These are phyloP conservation scores for Poa pratensis DNA, from an alignment of 176 grass and related monocot species.

Conservation along the genomic window DNA sequence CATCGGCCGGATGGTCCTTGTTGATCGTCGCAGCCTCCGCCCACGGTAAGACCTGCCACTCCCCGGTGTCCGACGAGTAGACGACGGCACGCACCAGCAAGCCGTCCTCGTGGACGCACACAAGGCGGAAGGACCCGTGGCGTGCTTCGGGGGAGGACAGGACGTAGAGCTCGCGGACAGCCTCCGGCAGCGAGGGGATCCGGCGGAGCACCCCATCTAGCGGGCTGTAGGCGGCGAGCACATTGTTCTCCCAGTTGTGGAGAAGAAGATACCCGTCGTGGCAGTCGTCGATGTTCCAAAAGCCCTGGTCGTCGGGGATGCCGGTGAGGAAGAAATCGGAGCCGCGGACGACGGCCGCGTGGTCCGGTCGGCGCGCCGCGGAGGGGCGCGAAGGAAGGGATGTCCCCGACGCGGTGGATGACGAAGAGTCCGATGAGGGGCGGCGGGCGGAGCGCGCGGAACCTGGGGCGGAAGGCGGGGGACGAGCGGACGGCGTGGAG, in stretches of 20 bases:
- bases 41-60: neutral
- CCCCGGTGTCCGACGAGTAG: neutral
- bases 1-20: neutral
- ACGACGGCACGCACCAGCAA: neutral
- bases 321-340: neutral
- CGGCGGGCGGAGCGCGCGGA: no score
- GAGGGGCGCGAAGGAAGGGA: neutral
- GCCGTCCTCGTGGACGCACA: neutral
- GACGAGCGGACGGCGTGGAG: no score
- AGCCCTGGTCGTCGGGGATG: neutral
- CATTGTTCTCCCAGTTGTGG: neutral
- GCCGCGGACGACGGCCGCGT: neutral
- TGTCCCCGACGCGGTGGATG: neutral
- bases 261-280: neutral
- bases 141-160: neutral
- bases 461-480: no score
- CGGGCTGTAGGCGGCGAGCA: neutral
- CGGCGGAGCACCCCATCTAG: neutral
- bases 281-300: neutral
- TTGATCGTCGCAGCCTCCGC: neutral
- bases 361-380: neutral
- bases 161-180: neutral
- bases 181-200: neutral
- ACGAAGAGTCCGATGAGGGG: no score
- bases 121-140: neutral